Conservation (phyloP, 2,329 filamentous ascomycete genomes). For the Piedraia hortae region DNA sequence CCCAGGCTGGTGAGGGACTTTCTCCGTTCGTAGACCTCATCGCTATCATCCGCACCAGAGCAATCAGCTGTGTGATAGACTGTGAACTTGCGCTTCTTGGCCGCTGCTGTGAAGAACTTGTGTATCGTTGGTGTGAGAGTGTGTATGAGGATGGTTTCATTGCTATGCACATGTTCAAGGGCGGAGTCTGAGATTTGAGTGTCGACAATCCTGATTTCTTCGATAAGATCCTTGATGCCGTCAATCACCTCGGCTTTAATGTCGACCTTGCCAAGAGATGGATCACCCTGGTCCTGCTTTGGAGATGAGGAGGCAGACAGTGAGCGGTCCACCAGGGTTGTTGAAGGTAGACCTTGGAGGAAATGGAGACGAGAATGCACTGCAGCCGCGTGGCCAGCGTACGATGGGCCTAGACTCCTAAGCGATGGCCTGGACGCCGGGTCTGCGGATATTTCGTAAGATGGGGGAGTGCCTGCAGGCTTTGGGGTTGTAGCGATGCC, state of each 20-base stretch:
- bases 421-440: slow-evolving; percentile 28
- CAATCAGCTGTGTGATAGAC: slow-evolving; percentile 56
- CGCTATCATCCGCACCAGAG: slow-evolving; percentile 19
- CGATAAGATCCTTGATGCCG: slow-evolving; percentile 83
- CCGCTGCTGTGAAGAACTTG: slow-evolving; percentile 66
- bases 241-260: slow-evolving; percentile 76
- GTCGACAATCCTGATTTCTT: slow-evolving; percentile 78
- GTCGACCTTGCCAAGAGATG: slow-evolving; percentile 25
- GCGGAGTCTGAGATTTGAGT: slow-evolving; percentile 76
- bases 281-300: slow-evolving; percentile 26
- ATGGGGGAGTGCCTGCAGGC: slow-evolving; percentile 4
- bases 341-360: no score
- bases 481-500: slow-evolving; percentile 1
- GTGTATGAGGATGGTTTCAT: slow-evolving; percentile 76
- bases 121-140: slow-evolving; percentile 69
- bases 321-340: no score
- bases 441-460: slow-evolving; percentile 11
- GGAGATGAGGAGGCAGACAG: no score
- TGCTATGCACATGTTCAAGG: slow-evolving; percentile 75
- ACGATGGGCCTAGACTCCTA: slow-evolving; percentile 33
- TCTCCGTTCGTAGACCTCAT: slow-evolving; percentile 29
- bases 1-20: slow-evolving; percentile 56
- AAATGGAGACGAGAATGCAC: slow-evolving; percentile 66
- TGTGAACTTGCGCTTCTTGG: slow-evolving; percentile 73
- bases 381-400: slow-evolving; percentile 26